Evolutionary conservation across 306 rosid genomes (phyloP).

Genomic region (Leucaena leucocephala): DNA sequence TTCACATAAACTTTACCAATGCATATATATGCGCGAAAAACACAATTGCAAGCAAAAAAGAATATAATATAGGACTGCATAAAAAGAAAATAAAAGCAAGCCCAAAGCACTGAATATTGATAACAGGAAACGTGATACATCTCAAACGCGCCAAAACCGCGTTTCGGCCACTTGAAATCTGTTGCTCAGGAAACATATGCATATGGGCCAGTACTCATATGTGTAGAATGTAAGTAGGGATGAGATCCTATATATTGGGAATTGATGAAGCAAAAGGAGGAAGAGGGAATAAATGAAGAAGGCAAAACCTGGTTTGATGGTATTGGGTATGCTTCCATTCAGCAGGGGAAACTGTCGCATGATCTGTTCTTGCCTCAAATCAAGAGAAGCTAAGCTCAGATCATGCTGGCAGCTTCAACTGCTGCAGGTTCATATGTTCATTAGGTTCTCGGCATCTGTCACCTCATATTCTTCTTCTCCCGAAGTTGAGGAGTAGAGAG

Average conservation of each 20-base stretch:
- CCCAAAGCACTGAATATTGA: background rate
- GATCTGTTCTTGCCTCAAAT: conserved; percentile 56
- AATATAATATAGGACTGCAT: background rate
- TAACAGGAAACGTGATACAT: background rate
- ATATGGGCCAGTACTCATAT: no score
- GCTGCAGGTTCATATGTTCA: conserved; percentile 50
- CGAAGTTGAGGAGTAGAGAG: conserved; percentile 33
- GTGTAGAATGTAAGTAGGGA: background rate
- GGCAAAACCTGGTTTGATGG: conserved; percentile 1
- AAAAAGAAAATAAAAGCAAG: background rate
- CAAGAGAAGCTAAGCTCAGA: conserved; percentile 54
- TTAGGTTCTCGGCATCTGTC: background rate
- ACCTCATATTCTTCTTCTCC: background rate
- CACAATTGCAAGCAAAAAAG: background rate
- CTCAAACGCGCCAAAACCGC: background rate
- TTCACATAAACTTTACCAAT: background rate
- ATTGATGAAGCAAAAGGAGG: background rate
- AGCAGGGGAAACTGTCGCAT: conserved; percentile 80
- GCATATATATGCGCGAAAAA: background rate
- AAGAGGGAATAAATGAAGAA: background rate
- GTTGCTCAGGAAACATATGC: background rate
- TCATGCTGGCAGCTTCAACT: conserved; percentile 99
- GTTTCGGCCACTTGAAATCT: conserved; percentile 14
- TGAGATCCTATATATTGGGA: background rate
- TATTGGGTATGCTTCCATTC: conserved; percentile 52